Evolutionary conservation across 805 yeast genomes (phyloP), one percentile per base, ranked within the genome.

Genomic region (Millerozyma miso): DNA sequence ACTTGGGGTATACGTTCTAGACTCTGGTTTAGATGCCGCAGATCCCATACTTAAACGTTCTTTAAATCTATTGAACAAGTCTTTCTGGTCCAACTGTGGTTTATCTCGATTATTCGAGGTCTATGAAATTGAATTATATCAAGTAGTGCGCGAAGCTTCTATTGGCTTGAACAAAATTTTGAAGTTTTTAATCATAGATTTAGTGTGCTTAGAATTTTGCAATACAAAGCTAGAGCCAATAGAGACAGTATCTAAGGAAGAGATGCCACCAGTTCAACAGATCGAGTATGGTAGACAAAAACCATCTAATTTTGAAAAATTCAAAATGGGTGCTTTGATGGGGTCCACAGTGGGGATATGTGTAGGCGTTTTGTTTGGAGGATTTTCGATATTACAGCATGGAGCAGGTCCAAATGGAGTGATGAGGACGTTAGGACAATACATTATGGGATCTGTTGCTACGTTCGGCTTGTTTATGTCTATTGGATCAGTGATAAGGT

Each of bases 351-450:
- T 84, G 31, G 99, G 99, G 51, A 93, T 89, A 7, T 93, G 95
- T 58, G 88, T 91, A 33, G 99, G 99, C 49, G 84, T 91, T 38
- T 71, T 95, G 51, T 93, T 91, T 63, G 99, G 98, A 40, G 96
- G 97, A 18, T 81, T 87, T 58, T 84, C 97, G 45, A 85, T 95
- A 53, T 64, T 88, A 51, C 90, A 89, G 43, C 83, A 85, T 52
- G 99, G 99, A 15, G 93, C 99, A n/a, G 97, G 96, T 12, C 99
- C 99, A 38, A 86, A 88, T 59, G 99, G 99, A 43, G 88, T 88
- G 44, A 86, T 93, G 83, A 83, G 96, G 70, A 91, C 97, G 1
- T 71, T 93, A 59, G 98, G 99, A 43, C 96, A 91, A 69, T 93
- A 90, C 67, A 90, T 93, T 67, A 83, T 85, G 56, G 97, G 97